phyloP scores from a whole-genome alignment of 2,329 filamentous ascomycete species.

The Ophiostoma pallidulum region DNA sequence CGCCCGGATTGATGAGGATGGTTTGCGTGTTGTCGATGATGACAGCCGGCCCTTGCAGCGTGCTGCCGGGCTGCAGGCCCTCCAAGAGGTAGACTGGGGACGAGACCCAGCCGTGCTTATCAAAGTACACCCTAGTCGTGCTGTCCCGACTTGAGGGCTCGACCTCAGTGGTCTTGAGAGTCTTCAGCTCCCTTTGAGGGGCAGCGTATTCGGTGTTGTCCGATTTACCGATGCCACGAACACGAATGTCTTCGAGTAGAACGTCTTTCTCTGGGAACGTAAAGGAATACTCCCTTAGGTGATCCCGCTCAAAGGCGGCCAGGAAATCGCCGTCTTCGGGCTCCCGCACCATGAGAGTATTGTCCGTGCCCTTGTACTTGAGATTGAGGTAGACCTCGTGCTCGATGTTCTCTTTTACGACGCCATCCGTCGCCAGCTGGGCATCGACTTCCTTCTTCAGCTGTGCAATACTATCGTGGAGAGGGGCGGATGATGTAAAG shows the following conservation, averaged over 20 bases:
- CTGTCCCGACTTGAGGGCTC: conserved; percentile 29
- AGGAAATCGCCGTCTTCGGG: conserved; percentile 62
- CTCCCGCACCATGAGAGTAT: conserved; percentile 70
- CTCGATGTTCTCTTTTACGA: conserved; percentile 32
- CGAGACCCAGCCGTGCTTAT: conserved; percentile 60
- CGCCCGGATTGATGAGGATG: conserved; percentile 72
- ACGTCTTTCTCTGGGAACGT: conserved; percentile 70
- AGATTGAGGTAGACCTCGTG: conserved; percentile 67
- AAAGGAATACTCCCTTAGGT: conserved; percentile 88
- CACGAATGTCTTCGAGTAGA: conserved; percentile 81
- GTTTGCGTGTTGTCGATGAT: conserved; percentile 83
- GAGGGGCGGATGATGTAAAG: conserved; percentile 35
- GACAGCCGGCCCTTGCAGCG: conserved; percentile 70
- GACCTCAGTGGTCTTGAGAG: neutral
- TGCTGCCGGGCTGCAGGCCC: conserved; percentile 60
- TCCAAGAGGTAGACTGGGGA: conserved; percentile 77
- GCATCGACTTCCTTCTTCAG: conserved; percentile 28
- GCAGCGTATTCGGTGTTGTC: conserved; percentile 16
- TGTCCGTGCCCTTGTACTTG: conserved; percentile 83
- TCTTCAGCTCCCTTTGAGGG: conserved; percentile 45
- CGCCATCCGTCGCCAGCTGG: conserved; percentile 66
- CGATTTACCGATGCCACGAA: conserved; percentile 69
- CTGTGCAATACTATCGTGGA: neutral
- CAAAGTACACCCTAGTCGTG: conserved; percentile 61
- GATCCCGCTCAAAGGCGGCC: conserved; percentile 72